A percentile compares a stretch with the other conserved stretches of the same genome.
Evolutionary conservation across 2,329 filamentous ascomycete genomes (phyloP).

Genomic region (Phialocephala sp.): DNA sequence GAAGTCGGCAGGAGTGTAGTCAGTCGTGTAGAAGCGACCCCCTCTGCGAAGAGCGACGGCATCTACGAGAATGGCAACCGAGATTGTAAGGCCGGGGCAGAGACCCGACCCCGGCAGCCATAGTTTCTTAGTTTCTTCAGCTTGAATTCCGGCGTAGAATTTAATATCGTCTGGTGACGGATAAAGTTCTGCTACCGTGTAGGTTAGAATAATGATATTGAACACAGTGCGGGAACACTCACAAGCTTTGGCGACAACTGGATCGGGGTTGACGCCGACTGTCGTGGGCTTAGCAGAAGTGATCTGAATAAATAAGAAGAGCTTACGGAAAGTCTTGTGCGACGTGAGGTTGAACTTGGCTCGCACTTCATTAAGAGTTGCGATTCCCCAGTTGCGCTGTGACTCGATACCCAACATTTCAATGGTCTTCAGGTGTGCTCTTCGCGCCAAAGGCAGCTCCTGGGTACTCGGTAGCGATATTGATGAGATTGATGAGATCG

Average conservation of each 20-base stretch:
- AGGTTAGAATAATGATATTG: not conserved
- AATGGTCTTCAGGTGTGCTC: conserved; percentile 78
- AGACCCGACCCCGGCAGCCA: conserved; percentile 57
- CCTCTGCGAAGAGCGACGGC: conserved; percentile 64
- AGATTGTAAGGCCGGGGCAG: conserved; percentile 56
- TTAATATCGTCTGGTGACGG: conserved; percentile 64
- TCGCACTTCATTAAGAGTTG: conserved; percentile 78
- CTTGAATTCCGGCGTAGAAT: conserved; percentile 69
- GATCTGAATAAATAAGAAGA: not conserved
- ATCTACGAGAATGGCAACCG: conserved; percentile 61
- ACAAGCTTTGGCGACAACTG: conserved; percentile 59
- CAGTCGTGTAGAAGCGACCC: conserved; percentile 56
- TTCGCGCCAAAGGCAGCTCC: conserved; percentile 70
- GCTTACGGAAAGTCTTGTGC: conserved; percentile 65
- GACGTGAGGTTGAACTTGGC: conserved; percentile 79
- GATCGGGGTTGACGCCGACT: conserved; percentile 81
- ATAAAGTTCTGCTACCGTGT: conserved; percentile 69
- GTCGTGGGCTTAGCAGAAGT: not conserved
- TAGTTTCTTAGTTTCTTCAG: conserved; percentile 57
- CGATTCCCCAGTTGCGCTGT: conserved; percentile 75
- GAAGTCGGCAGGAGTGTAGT: conserved; percentile 63
- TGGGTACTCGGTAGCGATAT: conserved; percentile 71
- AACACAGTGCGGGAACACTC: not conserved
- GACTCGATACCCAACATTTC: conserved; percentile 82
- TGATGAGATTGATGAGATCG: conserved; percentile 74